Evolutionary conservation across 179 eudicot species (phyloP).

Genomic region (Beta corolliflora): DNA sequence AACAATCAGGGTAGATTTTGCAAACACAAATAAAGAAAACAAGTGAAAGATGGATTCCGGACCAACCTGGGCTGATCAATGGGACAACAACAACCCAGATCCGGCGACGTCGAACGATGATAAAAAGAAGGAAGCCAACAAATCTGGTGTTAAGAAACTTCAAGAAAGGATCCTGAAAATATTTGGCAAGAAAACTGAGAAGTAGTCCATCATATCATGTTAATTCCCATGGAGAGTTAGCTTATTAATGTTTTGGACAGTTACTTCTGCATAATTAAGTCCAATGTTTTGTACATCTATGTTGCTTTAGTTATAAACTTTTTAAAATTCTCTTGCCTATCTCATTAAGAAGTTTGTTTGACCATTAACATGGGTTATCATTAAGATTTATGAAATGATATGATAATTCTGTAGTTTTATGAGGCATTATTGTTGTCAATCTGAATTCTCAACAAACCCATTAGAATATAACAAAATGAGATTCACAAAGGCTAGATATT

Average conservation of each 20-base stretch:
- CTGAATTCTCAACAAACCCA: not conserved
- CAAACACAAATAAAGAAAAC: not conserved
- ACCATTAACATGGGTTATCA: not conserved
- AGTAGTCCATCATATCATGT: not conserved
- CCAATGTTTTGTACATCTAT: conserved; percentile 3
- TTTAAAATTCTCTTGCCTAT: not conserved
- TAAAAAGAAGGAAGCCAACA: conserved; percentile 28
- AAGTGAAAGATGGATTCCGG: conserved; percentile 32
- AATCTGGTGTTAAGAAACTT: conserved; percentile 24
- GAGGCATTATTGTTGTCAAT: not conserved
- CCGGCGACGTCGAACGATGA: conserved; percentile 18
- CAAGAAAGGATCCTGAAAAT: conserved; percentile 31
- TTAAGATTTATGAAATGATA: not conserved
- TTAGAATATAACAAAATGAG: not conserved
- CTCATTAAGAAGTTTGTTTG: not conserved
- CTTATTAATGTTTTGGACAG: not conserved
- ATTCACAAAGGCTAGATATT: not conserved
- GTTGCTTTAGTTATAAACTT: no score
- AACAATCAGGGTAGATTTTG: not conserved
- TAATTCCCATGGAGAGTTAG: not conserved
- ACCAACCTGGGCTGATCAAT: conserved; percentile 40
- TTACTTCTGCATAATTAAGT: not conserved
- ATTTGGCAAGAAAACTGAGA: conserved; percentile 27
- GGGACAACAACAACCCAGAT: conserved; percentile 30
- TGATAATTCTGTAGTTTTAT: not conserved